phyloP scores from a whole-genome alignment of 78 protist species.

The Polysphondylium violaceum region DNA sequence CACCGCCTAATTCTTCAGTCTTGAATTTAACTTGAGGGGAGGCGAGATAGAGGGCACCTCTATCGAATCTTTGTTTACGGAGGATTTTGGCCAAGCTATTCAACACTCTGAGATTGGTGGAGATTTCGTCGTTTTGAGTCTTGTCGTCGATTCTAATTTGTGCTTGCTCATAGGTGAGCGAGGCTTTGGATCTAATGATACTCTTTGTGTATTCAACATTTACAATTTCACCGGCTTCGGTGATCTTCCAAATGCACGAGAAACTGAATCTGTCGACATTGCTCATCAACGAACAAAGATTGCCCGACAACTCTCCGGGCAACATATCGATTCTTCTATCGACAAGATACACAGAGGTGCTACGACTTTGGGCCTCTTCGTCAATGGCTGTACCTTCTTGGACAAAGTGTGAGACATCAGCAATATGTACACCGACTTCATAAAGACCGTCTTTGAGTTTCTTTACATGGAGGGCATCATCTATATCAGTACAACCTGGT shows the following conservation, averaged over 20 bases:
- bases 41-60: conserved; percentile 92
- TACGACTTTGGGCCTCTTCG: conserved; percentile 84
- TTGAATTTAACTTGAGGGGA: conserved; percentile 93
- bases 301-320: conserved; percentile 86
- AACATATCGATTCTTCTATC: conserved; percentile 93
- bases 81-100: conserved; percentile 30
- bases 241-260: conserved; percentile 84
- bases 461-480: conserved; percentile 93
- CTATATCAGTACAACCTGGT: conserved; percentile 94
- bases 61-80: conserved; percentile 68
- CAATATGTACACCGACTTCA: conserved; percentile 97
- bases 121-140: conserved; percentile 8
- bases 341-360: conserved; percentile 92
- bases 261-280: conserved; percentile 94
- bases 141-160: conserved; percentile 82
- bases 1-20: conserved; percentile 84
- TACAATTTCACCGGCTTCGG: conserved; percentile 68
- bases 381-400: conserved; percentile 83
- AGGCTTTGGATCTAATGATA: conserved; percentile 92
- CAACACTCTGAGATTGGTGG: conserved; percentile 17
- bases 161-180: conserved; percentile 93
- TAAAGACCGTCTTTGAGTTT: conserved; percentile 48
- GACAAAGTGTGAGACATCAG: conserved; percentile 95
- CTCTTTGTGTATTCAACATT: conserved; percentile 78
- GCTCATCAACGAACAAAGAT: conserved; percentile 92